Evolutionary conservation across 208 protist species (phyloP).

Genomic region (Trichomonas gallinae): DNA sequence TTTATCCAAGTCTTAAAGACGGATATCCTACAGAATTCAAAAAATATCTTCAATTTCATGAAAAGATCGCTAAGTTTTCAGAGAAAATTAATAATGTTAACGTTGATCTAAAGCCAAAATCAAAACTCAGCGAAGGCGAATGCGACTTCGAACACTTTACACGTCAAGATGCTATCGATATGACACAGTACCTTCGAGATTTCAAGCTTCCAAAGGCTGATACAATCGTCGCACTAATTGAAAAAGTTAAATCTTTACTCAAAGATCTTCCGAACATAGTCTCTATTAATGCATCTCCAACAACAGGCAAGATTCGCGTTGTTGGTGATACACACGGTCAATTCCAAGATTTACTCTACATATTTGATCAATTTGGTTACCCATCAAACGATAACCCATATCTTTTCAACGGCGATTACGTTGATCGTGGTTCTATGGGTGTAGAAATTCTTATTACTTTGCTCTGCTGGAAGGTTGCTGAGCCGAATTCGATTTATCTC

Average conservation of each 20-base stretch:
- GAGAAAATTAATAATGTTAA: neutral
- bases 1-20: neutral
- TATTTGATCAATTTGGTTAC: neutral
- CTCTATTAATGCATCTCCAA: neutral
- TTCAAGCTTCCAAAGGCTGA: neutral
- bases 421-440: neutral
- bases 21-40: neutral
- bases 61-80: neutral
- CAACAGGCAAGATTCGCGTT: neutral
- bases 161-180: neutral
- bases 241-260: neutral
- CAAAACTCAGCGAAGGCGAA: neutral
- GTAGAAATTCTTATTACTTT: neutral
- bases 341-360: neutral
- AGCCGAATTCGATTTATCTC: neutral
- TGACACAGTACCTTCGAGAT: neutral
- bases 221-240: neutral
- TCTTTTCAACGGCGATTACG: constrained; percentile 13
- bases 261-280: neutral
- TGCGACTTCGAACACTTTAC: neutral
- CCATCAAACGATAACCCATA: neutral
- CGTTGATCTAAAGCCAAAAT: neutral
- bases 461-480: neutral
- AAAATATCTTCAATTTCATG: neutral
- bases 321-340: constrained; percentile 10